Percentiles rank a stretch among this genome's conserved stretches.
Conservation (phyloP, 1,139 yeast species). For the Suhomyces anneliseae region DNA sequence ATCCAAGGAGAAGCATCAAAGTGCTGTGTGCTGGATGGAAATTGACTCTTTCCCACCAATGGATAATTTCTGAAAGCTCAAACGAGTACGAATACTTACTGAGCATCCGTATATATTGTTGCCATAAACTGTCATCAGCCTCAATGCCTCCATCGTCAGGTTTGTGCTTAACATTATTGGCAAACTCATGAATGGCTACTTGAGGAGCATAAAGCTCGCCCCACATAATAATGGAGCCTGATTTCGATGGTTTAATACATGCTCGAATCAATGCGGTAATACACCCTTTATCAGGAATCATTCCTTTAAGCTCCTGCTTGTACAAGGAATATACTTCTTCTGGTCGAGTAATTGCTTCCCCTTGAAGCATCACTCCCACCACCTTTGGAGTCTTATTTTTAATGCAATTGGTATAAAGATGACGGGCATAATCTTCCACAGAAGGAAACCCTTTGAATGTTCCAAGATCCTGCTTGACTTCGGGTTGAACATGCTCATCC, state of each 20-base stretch:
- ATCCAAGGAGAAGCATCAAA: constrained; percentile 34
- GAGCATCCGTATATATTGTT: constrained; percentile 51
- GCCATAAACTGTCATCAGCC: constrained; percentile 53
- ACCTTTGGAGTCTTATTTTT: constrained; percentile 25
- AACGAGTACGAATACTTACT: constrained; percentile 47
- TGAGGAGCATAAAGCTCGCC: constrained; percentile 56
- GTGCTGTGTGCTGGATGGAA: constrained; percentile 46
- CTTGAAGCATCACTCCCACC: constrained; percentile 42
- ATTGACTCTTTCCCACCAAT: constrained; percentile 58
- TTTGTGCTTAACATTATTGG: constrained; percentile 27
- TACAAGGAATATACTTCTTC: constrained; percentile 12
- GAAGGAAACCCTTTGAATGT: constrained; percentile 15
- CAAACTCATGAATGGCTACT: constrained; percentile 60
- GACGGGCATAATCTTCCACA: constrained; percentile 24
- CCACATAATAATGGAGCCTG: constrained; percentile 38
- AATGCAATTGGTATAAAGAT: constrained; percentile 19
- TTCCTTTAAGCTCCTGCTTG: constrained; percentile 18
- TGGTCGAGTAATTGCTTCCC: constrained; percentile 36
- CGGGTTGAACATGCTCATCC: constrained; percentile 12
- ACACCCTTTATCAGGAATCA: constrained; percentile 38
- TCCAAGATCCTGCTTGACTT: constrained; percentile 4
- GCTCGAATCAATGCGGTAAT: constrained; percentile 47
- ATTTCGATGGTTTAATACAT: constrained; percentile 21
- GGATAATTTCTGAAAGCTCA: constrained; percentile 52
- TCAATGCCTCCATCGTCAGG: constrained; percentile 26